Evolutionary conservation across 176 grass and related monocot genomes (phyloP).

Genomic region (Eleusine coracana): DNA sequence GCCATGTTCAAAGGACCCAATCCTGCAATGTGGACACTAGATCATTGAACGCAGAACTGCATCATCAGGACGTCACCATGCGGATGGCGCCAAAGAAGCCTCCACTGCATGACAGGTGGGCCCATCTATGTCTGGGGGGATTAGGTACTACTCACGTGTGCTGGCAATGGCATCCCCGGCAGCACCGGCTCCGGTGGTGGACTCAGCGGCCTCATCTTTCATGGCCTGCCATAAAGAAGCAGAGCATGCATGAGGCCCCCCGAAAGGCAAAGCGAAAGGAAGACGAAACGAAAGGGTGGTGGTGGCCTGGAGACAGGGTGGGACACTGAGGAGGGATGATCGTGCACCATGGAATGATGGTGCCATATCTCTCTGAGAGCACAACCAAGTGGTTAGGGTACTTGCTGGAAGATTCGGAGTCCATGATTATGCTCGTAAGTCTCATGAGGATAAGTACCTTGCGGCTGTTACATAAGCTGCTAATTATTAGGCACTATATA

Average conservation of each 20-base stretch:
- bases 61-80: slow-evolving; percentile 43
- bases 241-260: slow-evolving; percentile 19
- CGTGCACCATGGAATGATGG: slow-evolving; percentile 33
- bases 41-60: slow-evolving; percentile 36
- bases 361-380: slow-evolving; percentile 23
- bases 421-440: slow-evolving; percentile 8
- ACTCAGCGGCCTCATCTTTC: slow-evolving; percentile 34
- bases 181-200: neutral
- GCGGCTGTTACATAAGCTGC: neutral
- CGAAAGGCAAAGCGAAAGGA: slow-evolving; percentile 32
- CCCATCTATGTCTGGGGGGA: neutral
- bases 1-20: slow-evolving; percentile 1
- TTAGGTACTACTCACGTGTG: slow-evolving; percentile 44
- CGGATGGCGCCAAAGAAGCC: slow-evolving; percentile 16
- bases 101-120: slow-evolving; percentile 29
- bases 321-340: neutral
- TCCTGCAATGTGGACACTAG: slow-evolving; percentile 4
- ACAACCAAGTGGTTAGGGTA: slow-evolving; percentile 12
- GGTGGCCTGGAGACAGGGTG: slow-evolving; percentile 3
- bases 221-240: slow-evolving; percentile 43
- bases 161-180: slow-evolving; percentile 2
- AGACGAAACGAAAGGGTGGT: neutral
- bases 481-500: neutral
- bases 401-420: slow-evolving; percentile 33
- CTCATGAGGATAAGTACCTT: slow-evolving; percentile 30